Evolutionary conservation across 352 stramenopile genomes (phyloP).

Genomic region (Elongisporangium undulatum): DNA sequence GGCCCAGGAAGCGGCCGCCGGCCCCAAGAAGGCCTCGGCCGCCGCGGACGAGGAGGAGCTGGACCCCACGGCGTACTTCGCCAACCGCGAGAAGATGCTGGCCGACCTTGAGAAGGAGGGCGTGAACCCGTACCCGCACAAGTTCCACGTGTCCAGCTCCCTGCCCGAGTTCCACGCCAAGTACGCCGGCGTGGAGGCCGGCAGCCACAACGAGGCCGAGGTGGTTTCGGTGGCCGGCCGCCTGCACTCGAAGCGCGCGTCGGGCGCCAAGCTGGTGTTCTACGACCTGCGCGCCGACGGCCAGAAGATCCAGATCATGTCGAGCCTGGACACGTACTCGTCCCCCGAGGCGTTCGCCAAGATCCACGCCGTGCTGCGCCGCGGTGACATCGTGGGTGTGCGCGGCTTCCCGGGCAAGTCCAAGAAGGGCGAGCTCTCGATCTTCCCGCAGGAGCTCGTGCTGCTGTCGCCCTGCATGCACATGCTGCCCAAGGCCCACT

Average conservation of each 20-base stretch:
- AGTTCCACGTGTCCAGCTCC: conserved; percentile 94
- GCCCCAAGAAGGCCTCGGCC: conserved; percentile 58
- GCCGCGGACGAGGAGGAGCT: conserved; percentile 91
- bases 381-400: conserved; percentile 97
- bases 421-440: conserved; percentile 97
- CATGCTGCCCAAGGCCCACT: conserved; percentile 77
- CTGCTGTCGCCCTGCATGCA: conserved; percentile 84
- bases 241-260: conserved; percentile 93
- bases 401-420: conserved; percentile 94
- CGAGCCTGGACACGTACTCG: conserved; percentile 67
- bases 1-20: conserved; percentile 46
- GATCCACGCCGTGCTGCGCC: conserved; percentile 90
- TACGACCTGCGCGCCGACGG: conserved; percentile 96
- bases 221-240: conserved; percentile 93
- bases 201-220: conserved; percentile 73
- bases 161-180: conserved; percentile 93
- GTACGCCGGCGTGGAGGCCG: conserved; percentile 79
- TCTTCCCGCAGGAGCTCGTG: conserved; percentile 89
- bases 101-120: conserved; percentile 89
- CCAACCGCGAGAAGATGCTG: conserved; percentile 92
- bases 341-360: conserved; percentile 46
- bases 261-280: conserved; percentile 97
- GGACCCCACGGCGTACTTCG: conserved; percentile 97
- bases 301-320: conserved; percentile 97
- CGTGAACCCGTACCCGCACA: conserved; percentile 97